These are phyloP conservation scores for Fagus sylvatica DNA, from an alignment of 306 rosid species.

Conservation along the genomic window DNA sequence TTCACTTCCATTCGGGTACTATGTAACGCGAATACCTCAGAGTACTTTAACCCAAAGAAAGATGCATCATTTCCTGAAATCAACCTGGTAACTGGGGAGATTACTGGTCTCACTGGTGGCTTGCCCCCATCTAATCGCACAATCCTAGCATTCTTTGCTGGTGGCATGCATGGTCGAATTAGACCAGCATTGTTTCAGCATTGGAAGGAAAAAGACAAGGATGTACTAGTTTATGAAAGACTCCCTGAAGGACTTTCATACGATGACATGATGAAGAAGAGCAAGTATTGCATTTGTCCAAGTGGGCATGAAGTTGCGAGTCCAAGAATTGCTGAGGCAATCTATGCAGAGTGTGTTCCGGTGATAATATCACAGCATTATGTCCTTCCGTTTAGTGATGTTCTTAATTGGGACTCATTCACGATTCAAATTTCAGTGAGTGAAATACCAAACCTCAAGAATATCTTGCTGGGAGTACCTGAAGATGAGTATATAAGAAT, in stretches of 20 bases:
- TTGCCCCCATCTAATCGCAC: constrained; percentile 30
- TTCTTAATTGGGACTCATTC: constrained; percentile 55
- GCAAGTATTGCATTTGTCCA: constrained; percentile 60
- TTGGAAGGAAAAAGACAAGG: constrained; percentile 48
- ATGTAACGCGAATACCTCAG: constrained; percentile 57
- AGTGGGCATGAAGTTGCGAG: constrained; percentile 69
- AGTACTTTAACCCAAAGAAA: constrained; percentile 63
- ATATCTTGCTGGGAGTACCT: constrained; percentile 42
- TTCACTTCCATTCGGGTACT: constrained; percentile 51
- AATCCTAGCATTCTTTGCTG: constrained; percentile 56
- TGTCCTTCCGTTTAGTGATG: constrained; percentile 61
- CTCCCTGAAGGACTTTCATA: constrained; percentile 48
- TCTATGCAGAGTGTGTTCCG: constrained; percentile 60
- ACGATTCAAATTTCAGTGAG: constrained; percentile 41
- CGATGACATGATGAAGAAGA: constrained; percentile 44
- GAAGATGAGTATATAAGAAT: constrained; percentile 40
- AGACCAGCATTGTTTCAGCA: constrained; percentile 50
- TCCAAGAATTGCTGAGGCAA: constrained; percentile 61
- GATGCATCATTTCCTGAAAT: constrained; percentile 71
- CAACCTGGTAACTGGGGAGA: constrained; percentile 43
- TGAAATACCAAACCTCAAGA: constrained; percentile 52
- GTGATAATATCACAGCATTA: constrained; percentile 57
- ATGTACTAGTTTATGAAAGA: constrained; percentile 41
- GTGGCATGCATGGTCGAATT: constrained; percentile 45
- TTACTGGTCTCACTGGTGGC: constrained; percentile 37